phyloP scores from a whole-genome alignment of 768 basidiomycete genomes.

The Gelatoporia subvermispora region DNA sequence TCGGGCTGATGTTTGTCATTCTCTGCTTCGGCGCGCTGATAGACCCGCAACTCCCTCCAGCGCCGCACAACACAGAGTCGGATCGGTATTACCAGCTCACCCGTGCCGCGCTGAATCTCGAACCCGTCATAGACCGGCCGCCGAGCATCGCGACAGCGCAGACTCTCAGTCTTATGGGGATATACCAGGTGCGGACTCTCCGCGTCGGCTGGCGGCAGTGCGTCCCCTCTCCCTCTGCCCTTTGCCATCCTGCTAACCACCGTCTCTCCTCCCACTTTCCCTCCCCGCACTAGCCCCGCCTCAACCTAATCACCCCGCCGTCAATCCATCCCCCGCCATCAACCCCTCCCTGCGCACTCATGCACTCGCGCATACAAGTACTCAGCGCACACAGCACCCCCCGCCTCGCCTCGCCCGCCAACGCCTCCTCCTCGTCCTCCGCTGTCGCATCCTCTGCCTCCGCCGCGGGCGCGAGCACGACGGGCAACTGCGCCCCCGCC shows the following conservation, averaged over 20 bases:
- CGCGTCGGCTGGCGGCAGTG: conserved; percentile 34
- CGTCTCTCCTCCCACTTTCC: conserved; percentile 8
- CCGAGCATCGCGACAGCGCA: conserved; percentile 71
- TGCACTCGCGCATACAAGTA: conserved; percentile 8
- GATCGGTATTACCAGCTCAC: conserved; percentile 48
- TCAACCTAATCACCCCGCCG: neutral
- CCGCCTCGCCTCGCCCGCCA: conserved; percentile 16
- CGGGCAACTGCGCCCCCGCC: conserved; percentile 4
- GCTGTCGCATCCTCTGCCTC: neutral
- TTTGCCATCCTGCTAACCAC: conserved; percentile 3
- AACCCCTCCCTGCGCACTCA: conserved; percentile 1
- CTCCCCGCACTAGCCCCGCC: conserved; percentile 17
- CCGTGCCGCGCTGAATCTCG: conserved; percentile 59
- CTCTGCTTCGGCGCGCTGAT: conserved; percentile 28
- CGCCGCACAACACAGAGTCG: conserved; percentile 37
- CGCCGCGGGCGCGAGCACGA: conserved; percentile 11
- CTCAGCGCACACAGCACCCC: conserved; percentile 13
- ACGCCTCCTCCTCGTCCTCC: neutral
- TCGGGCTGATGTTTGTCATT: conserved; percentile 28
- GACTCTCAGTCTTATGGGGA: conserved; percentile 59
- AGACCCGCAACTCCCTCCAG: conserved; percentile 26
- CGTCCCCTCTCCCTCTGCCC: conserved; percentile 6
- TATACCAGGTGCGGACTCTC: conserved; percentile 34
- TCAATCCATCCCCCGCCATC: no score
- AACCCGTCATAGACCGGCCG: conserved; percentile 65